phyloP scores from a whole-genome alignment of 2,329 filamentous ascomycete genomes.

The Lachnellula subtilissima region DNA sequence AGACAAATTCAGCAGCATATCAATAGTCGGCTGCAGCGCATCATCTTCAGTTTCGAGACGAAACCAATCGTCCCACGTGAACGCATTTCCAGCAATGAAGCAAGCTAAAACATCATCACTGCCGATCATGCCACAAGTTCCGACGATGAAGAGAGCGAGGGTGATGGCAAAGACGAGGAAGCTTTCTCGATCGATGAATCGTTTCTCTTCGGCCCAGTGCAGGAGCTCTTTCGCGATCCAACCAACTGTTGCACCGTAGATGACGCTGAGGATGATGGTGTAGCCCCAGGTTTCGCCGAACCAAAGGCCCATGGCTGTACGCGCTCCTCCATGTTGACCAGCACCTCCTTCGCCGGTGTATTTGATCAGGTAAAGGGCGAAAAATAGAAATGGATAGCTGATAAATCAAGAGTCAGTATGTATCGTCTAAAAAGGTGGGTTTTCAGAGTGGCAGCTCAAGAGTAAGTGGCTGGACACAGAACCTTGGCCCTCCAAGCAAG shows the following conservation, averaged over 20 bases:
- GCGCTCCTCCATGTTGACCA: slow-evolving; percentile 52
- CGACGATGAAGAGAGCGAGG: slow-evolving; percentile 78
- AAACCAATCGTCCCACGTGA: slow-evolving; percentile 95
- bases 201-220: slow-evolving; percentile 76
- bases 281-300: slow-evolving; percentile 84
- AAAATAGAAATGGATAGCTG: slow-evolving; percentile 79
- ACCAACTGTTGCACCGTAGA: slow-evolving; percentile 73
- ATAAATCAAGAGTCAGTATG: neutral
- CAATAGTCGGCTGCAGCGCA: slow-evolving; percentile 87
- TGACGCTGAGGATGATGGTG: slow-evolving; percentile 70
- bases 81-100: slow-evolving; percentile 86
- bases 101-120: slow-evolving; percentile 88
- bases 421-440: neutral
- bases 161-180: slow-evolving; percentile 61
- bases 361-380: slow-evolving; percentile 79
- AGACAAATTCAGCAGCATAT: slow-evolving; percentile 80
- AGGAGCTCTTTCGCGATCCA: slow-evolving; percentile 78
- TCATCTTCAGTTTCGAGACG: slow-evolving; percentile 84
- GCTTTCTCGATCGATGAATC: slow-evolving; percentile 49
- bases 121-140: slow-evolving; percentile 86
- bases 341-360: slow-evolving; percentile 57
- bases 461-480: too few species aligned
- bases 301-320: slow-evolving; percentile 70
- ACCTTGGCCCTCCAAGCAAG: neutral
- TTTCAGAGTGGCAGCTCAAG: neutral